These are phyloP conservation scores for Senna siamea DNA, from an alignment of 306 rosid genomes.

Conservation along the genomic window DNA sequence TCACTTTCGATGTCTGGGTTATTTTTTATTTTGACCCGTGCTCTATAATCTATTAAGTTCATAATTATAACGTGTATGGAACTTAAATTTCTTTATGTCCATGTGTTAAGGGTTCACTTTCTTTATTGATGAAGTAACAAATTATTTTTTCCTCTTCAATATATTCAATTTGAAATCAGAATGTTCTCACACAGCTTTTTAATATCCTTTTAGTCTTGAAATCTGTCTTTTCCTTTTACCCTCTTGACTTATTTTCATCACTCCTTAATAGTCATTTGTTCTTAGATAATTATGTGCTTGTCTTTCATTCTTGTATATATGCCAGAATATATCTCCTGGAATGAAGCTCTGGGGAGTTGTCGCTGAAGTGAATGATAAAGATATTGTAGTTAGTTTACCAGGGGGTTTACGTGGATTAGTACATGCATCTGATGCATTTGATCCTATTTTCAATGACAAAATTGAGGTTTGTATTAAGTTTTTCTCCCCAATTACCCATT, in stretches of 20 bases:
- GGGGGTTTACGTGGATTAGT: conserved; percentile 95
- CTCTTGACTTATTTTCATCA: neutral
- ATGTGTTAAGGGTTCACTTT: conserved; percentile 13
- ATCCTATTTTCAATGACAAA: conserved; percentile 59
- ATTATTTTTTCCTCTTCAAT: neutral
- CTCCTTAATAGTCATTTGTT: neutral
- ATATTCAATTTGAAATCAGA: neutral
- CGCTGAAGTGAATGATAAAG: conserved; percentile 89
- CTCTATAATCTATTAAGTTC: neutral
- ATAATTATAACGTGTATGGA: neutral
- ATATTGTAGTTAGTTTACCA: conserved; percentile 81
- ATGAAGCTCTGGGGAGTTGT: conserved; percentile 96
- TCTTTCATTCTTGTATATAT: conserved; percentile 19
- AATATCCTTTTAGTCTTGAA: neutral
- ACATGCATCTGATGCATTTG: conserved; percentile 75
- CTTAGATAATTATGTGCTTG: conserved; percentile 2
- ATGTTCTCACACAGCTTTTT: neutral
- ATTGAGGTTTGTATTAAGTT: conserved; percentile 50
- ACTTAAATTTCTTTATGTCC: neutral
- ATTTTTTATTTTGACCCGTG: neutral
- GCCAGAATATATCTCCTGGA: conserved; percentile 82
- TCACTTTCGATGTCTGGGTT: neutral
- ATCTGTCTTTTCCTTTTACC: neutral
- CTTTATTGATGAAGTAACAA: neutral
- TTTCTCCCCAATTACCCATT: neutral